Evolutionary conservation across 257 asterid species (phyloP).

Genomic region (Salvia hispanica): DNA sequence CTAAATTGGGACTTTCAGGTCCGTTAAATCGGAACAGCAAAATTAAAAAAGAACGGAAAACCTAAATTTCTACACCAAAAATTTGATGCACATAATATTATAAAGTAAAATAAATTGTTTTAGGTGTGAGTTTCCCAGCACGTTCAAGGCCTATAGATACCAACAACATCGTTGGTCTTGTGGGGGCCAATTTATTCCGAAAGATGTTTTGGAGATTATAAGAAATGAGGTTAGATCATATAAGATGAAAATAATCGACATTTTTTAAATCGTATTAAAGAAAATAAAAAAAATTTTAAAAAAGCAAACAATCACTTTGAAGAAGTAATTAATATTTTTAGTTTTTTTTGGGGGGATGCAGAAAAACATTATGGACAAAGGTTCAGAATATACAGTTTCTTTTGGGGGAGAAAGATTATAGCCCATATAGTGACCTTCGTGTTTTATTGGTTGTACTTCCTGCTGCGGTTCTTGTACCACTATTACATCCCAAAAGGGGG

Average conservation of each 20-base stretch:
- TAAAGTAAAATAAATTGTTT: not conserved
- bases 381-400: slow-evolving; percentile 89
- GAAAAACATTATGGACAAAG: slow-evolving; percentile 88
- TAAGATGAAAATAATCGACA: not conserved
- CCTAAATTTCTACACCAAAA: no score
- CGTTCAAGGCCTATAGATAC: slow-evolving; percentile 85
- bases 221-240: slow-evolving; percentile 61
- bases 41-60: no score
- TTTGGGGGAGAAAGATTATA: slow-evolving; percentile 78
- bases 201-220: slow-evolving; percentile 80
- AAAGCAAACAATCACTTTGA: no score
- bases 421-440: slow-evolving; percentile 85
- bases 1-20: slow-evolving; percentile 68
- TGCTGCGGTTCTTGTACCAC: slow-evolving; percentile 83
- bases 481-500: slow-evolving; percentile 84
- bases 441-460: slow-evolving; percentile 83
- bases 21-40: no score
- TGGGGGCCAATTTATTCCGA: slow-evolving; percentile 85
- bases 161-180: slow-evolving; percentile 99
- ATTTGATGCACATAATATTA: not conserved
- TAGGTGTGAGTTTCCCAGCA: slow-evolving; percentile 95
- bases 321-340: not conserved
- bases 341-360: slow-evolving; percentile 36
- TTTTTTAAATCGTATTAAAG: no score
- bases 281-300: no score